A percentile compares a stretch with the other conserved stretches of the same genome.
These are phyloP conservation scores for Populus hybrid DNA, from an alignment of 441 rosid genomes.

Conservation along the genomic window DNA sequence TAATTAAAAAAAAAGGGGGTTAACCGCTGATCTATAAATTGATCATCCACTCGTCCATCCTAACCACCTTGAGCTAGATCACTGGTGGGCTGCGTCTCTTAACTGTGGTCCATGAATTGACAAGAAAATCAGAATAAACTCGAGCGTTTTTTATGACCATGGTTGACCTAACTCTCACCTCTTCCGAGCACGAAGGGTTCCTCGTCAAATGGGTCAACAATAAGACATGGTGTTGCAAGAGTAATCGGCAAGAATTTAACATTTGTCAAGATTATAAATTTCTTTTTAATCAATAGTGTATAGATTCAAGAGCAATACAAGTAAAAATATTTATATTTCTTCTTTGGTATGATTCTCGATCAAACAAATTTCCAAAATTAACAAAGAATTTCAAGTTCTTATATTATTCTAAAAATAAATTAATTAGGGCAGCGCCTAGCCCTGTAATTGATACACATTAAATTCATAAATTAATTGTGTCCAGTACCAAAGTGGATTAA, in stretches of 20 bases:
- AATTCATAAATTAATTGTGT: background rate
- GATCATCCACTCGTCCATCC: too few relatives aligned
- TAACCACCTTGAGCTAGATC: too few relatives aligned
- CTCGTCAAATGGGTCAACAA: background rate
- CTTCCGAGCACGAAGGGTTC: background rate
- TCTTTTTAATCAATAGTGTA: too few relatives aligned
- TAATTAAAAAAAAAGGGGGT: too few relatives aligned
- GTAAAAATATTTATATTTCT: too few relatives aligned
- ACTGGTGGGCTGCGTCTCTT: too few relatives aligned
- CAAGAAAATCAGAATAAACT: background rate
- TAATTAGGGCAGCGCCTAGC: background rate
- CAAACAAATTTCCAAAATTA: too few relatives aligned
- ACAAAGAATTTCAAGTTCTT: too few relatives aligned
- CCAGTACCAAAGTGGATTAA: background rate
- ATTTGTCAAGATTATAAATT: background rate
- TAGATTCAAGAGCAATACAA: too few relatives aligned
- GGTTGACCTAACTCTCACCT: slow-evolving; percentile 12
- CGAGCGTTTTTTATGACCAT: background rate
- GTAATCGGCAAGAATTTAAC: background rate
- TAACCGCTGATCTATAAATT: too few relatives aligned
- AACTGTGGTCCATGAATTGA: background rate
- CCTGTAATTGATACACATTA: background rate
- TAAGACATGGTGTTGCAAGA: background rate
- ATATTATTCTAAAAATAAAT: background rate
- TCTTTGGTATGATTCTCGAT: too few relatives aligned